Evolutionary conservation across 1,284 basidiomycete genomes (phyloP), one percentile per base, ranked within the genome.

Genomic region (Kwoniella shivajii): DNA sequence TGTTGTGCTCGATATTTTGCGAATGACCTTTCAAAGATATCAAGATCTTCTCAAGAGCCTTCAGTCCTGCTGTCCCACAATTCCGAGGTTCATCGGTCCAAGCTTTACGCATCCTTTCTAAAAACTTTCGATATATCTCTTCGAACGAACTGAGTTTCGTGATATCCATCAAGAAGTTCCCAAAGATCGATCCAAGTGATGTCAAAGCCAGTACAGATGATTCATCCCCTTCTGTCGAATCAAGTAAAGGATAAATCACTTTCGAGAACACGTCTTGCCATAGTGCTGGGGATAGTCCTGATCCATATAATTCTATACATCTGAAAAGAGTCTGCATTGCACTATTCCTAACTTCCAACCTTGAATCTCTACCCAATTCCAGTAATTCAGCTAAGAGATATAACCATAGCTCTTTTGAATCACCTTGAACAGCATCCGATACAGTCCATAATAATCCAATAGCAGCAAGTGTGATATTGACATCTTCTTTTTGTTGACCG

Each of bases 271-370:
- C 90, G 51, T 89, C 84, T 47, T 89, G 85, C 96, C 95, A 99
- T 0, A 89, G 89, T 4, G 84, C 84, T 22, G 84, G 71, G 63
- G 86, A 87, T 44, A 98, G 81, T 2, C 87, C 88, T 10, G 85
- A 84, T 4, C 93, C 94, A 72, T 98, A 98, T 18, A 97, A 83
- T 74, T 95, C 91, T 75, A 98, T 84, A 0, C 92, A 92, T 41
- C 93, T 84, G 80, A 97, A 99, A 52, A 99, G 78, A 2, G 93
- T 97, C 75, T 96, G 92, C 56, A 98, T 94, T 3, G 94, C 92
- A 2, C 92, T 91, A 60, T 89, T 88, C 13, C 94, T 85, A 0
- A 96, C 92, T 71, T 98, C 93, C 27, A 88, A 85, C 24, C 94
- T 83, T 0, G 83, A 71, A 71, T 96, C 95, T 2, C 86, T 84